phyloP scores from a whole-genome alignment of 345 rosid genomes.

The Eucalyptus cloeziana region DNA sequence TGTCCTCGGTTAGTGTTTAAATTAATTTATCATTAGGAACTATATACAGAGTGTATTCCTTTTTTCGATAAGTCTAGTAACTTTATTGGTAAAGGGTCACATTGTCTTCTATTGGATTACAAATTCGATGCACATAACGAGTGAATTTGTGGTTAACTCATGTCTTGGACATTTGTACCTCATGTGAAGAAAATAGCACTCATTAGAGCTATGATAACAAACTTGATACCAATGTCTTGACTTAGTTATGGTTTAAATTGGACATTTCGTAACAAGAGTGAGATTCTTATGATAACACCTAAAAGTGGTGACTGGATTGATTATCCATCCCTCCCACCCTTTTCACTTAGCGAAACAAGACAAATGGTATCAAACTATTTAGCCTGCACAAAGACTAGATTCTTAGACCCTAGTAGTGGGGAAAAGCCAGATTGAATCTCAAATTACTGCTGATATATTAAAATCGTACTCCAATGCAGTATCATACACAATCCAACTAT shows the following conservation, averaged over 20 bases:
- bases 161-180: background rate
- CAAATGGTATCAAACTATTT: background rate
- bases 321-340: background rate
- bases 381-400: background rate
- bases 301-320: background rate
- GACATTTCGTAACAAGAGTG: background rate
- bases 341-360: background rate
- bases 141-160: background rate
- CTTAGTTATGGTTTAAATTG: background rate
- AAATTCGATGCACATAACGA: background rate
- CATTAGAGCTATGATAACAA: background rate
- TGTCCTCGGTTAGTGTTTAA: background rate
- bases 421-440: background rate
- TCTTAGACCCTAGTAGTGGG: background rate
- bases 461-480: background rate
- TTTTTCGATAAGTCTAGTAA: background rate
- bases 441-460: background rate
- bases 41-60: background rate
- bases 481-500: background rate
- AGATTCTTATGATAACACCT: background rate
- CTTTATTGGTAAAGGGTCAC: background rate
- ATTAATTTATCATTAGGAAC: background rate
- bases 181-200: background rate
- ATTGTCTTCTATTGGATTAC: background rate
- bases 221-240: background rate